Percentiles rank a stretch among this genome's conserved stretches.
Conservation (phyloP, 768 basidiomycete species). For the Lactifluus hygrophoroides region DNA sequence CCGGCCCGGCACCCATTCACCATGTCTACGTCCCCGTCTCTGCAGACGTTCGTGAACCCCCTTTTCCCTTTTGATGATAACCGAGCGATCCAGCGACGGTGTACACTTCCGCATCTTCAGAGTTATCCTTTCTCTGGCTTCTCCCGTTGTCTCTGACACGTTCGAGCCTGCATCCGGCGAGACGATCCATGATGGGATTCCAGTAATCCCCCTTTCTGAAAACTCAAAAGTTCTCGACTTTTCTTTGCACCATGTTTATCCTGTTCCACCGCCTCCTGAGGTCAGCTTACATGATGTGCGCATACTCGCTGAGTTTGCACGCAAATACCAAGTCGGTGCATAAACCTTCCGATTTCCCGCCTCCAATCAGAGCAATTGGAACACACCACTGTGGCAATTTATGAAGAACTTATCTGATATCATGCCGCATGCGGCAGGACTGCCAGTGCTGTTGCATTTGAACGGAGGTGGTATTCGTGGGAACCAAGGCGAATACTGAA, state of each 20-base stretch:
- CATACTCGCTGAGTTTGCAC: constrained; percentile 3
- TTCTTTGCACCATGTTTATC: constrained; percentile 13
- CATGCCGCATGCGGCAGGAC: background rate
- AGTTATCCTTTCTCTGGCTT: constrained; percentile 9
- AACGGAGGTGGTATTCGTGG: background rate
- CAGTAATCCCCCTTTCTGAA: constrained; percentile 1
- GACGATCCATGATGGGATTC: background rate
- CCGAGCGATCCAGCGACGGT: constrained; percentile 4
- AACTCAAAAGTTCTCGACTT: constrained; percentile 2
- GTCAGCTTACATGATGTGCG: background rate
- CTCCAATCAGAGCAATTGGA: background rate
- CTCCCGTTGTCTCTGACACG: constrained; percentile 8
- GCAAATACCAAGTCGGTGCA: constrained; percentile 12
- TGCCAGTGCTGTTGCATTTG: background rate
- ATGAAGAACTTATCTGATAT: background rate
- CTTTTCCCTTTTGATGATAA: no score
- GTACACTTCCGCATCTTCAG: constrained; percentile 13
- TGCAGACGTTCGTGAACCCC: no score
- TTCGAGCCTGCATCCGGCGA: no score
- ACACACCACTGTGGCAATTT: background rate
- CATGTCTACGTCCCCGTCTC: no score
- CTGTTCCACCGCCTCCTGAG: background rate
- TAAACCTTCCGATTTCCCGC: background rate
- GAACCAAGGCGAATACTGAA: background rate
- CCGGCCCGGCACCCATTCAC: no score